Base-by-base conservation (phyloP, 225 moss, liverwort and hornwort genomes). In the Marchantia polymorpha region DNA sequence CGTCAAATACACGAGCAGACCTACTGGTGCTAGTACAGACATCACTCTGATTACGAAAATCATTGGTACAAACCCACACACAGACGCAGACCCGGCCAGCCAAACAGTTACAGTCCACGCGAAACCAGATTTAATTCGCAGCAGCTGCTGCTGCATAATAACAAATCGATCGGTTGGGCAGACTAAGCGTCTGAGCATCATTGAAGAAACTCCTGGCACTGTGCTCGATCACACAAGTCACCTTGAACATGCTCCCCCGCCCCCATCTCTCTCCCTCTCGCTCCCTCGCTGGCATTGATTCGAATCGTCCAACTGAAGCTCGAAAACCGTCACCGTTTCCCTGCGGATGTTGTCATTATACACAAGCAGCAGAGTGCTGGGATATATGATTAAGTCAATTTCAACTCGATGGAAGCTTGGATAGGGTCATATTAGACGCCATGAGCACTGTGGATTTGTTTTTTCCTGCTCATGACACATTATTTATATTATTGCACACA, bases 151-250 rank as follows among this genome's bases (percentile, higher is more conserved):
- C 22, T 69, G 9, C 10, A 71, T 12, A 50, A n/a, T 26, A 54
- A 1, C n/a, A 11, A 30, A 53, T 53, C 29, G 26, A 27, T 29
- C 73, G 53, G 73, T 54, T 55, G 73, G 73, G 73, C 15, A 53
- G 26, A 29, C 27, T 52, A 26, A 23, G 72, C 72, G 25, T 72
- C 16, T 53, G 25, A 54, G 25, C 73, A 73, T 73, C 23, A 72
- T 53, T 53, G 52, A 53, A 27, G 50, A 73, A 73, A 52, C 73
- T 52, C 73, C 52, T 73, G 49, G 72, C 73, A 73, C 54, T 73
- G 52, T 54, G 20, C 53, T 53, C 27, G n/a, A 73, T 7, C 27
- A 8, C 52, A 27, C 19, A 69, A 25, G 66, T 66, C 22, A 30
- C 7, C 60, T 60, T n/a, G 71, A 71, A 58, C 58, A 15, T 58